These are phyloP conservation scores for Tolypocladium paradoxum DNA, from an alignment of 2,329 filamentous ascomycete genomes.

Conservation along the genomic window DNA sequence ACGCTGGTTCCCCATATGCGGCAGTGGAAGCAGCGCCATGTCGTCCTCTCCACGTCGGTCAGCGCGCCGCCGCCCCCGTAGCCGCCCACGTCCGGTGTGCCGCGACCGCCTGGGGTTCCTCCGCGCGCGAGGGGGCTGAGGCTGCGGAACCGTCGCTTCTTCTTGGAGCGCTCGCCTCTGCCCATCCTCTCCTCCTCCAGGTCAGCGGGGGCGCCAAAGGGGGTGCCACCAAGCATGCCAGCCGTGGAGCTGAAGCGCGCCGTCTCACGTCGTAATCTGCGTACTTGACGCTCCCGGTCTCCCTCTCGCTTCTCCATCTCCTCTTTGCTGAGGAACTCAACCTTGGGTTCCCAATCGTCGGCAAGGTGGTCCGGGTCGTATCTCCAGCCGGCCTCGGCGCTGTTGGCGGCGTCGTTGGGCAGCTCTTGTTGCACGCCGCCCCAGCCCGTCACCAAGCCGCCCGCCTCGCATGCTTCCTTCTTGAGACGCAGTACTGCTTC, in stretches of 20 bases:
- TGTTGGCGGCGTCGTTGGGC: slow-evolving; percentile 79
- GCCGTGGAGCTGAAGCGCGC: slow-evolving; percentile 82
- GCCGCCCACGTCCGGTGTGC: slow-evolving; percentile 70
- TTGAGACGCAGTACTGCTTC: slow-evolving; percentile 86
- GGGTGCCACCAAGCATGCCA: slow-evolving; percentile 67
- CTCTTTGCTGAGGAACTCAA: slow-evolving; percentile 77
- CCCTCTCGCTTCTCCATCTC: slow-evolving; percentile 97
- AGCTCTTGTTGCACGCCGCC: slow-evolving; percentile 53
- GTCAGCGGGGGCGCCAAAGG: slow-evolving; percentile 41
- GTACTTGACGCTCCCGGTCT: slow-evolving; percentile 83
- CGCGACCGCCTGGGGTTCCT: slow-evolving; percentile 55
- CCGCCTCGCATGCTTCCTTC: slow-evolving; percentile 92
- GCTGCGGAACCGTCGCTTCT: slow-evolving; percentile 86
- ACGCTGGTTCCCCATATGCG: slow-evolving; percentile 79
- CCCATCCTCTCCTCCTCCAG: slow-evolving; percentile 76
- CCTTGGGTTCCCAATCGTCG: slow-evolving; percentile 73
- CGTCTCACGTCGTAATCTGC: slow-evolving; percentile 79
- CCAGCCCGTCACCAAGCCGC: slow-evolving; percentile 69
- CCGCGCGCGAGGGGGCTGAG: slow-evolving; percentile 65
- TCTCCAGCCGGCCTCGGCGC: slow-evolving; percentile 80
- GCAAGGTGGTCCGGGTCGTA: slow-evolving; percentile 87
- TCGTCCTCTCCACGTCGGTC: slow-evolving; percentile 65
- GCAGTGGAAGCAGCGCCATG: slow-evolving; percentile 86
- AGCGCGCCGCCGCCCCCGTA: slow-evolving; percentile 61
- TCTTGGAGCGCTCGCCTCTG: slow-evolving; percentile 84